A percentile compares a stretch with the other conserved stretches of the same genome.
phyloP scores from a whole-genome alignment of 441 rosid genomes.

The Eutrema salsugineum region DNA sequence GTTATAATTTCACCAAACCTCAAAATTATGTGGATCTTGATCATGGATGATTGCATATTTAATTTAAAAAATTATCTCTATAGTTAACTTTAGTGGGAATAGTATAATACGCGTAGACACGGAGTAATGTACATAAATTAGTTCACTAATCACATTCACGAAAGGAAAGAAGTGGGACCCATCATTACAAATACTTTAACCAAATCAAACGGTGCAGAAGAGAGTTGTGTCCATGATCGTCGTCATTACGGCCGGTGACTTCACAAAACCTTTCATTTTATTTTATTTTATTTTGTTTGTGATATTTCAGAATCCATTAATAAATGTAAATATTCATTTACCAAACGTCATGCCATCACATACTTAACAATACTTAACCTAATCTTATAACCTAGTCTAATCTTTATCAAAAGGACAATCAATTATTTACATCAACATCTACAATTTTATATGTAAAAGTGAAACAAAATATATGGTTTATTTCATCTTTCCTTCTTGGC shows the following conservation, averaged over 20 bases:
- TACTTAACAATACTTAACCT: conserved; percentile 12
- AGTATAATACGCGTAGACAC: conserved; percentile 11
- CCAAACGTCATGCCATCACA: conserved; percentile 25
- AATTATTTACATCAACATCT: background rate
- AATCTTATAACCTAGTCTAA: conserved; percentile 16
- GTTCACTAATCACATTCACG: conserved; percentile 23
- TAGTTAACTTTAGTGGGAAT: background rate
- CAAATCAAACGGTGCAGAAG: conserved; percentile 27
- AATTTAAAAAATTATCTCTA: background rate
- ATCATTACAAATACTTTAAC: conserved; percentile 13
- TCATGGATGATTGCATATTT: background rate
- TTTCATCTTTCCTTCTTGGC: background rate
- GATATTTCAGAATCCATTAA: background rate
- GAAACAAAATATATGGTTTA: background rate
- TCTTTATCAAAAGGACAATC: background rate
- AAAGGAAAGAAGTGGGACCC: conserved; percentile 24
- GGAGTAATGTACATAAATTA: conserved; percentile 21
- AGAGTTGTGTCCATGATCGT: conserved; percentile 24
- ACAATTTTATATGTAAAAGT: background rate
- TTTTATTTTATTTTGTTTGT: background rate
- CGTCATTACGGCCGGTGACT: conserved; percentile 22
- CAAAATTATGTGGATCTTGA: conserved; percentile 12
- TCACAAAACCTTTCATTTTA: background rate
- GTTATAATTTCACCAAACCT: conserved; percentile 23
- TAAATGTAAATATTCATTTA: background rate